Evolutionary conservation across 192 early-diverging fungal species (phyloP).

Genomic region (Rhizophagus sp.): DNA sequence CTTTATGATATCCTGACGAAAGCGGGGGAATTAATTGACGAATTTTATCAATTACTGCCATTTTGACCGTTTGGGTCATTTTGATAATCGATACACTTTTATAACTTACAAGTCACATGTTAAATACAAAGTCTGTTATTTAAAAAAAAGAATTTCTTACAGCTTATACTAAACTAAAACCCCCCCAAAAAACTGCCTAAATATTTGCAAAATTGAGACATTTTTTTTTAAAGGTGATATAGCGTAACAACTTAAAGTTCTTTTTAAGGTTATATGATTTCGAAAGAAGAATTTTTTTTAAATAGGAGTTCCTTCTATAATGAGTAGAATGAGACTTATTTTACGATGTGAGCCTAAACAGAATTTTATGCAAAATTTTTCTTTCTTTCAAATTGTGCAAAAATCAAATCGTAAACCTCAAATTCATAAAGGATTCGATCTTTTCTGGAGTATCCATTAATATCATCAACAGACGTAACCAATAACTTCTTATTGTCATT

Average conservation of each 20-base stretch:
- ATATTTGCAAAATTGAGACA: too few relatives aligned
- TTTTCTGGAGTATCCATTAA: constrained; percentile 63
- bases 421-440: constrained; percentile 81
- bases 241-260: too few relatives aligned
- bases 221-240: too few relatives aligned
- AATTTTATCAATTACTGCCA: background rate
- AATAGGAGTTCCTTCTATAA: too few relatives aligned
- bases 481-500: constrained; percentile 40
- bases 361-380: background rate
- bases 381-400: constrained; percentile 61
- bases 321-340: too few relatives aligned
- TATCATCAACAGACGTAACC: constrained; percentile 47
- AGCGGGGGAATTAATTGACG: constrained; percentile 54
- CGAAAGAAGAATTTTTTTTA: too few relatives aligned
- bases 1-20: constrained; percentile 66
- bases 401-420: constrained; percentile 78
- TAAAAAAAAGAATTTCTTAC: too few relatives aligned
- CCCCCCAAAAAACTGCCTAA: too few relatives aligned
- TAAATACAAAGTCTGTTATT: too few relatives aligned
- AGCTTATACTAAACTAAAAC: too few relatives aligned
- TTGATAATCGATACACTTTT: background rate
- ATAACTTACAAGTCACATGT: too few relatives aligned
- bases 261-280: background rate
- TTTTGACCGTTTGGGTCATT: background rate
- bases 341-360: too few relatives aligned